Conservation (phyloP, 2,329 filamentous ascomycete species). For the Beauveria brongniartii region DNA sequence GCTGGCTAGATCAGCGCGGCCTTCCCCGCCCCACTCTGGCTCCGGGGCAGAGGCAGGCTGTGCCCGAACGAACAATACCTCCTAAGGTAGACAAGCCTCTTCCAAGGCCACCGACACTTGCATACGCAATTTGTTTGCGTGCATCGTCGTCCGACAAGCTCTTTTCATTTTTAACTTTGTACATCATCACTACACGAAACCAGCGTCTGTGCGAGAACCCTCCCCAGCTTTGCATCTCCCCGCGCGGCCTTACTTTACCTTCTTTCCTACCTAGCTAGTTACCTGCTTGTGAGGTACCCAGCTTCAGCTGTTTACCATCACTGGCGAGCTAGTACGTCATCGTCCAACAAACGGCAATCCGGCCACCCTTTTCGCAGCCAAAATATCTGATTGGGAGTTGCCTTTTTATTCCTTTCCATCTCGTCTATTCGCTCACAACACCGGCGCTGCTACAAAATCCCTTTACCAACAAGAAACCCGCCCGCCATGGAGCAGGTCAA, state of each 20-base stretch:
- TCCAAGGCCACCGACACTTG: background rate
- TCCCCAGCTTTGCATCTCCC: background rate
- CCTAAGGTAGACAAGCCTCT: background rate
- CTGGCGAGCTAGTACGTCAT: slow-evolving; percentile 3
- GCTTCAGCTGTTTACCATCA: background rate
- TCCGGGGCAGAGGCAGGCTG: background rate
- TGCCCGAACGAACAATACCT: background rate
- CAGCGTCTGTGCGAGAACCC: background rate
- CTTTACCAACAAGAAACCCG: background rate
- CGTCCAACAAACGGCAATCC: background rate
- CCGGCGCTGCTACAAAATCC: background rate
- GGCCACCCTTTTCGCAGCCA: background rate
- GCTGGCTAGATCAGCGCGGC: too few species aligned
- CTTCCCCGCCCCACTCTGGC: background rate
- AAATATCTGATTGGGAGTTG: background rate
- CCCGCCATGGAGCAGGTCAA: slow-evolving; percentile 43
- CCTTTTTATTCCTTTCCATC: background rate
- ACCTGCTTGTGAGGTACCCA: background rate
- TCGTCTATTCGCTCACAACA: background rate
- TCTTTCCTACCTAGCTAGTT: background rate
- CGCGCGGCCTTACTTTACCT: background rate
- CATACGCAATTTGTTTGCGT: background rate
- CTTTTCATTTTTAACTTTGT: background rate
- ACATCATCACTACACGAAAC: background rate
- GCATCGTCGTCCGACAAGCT: background rate